Percentiles rank a stretch among this genome's conserved stretches.
Evolutionary conservation across 2,329 filamentous ascomycete species (phyloP).

Genomic region (Diaporthe citri): DNA sequence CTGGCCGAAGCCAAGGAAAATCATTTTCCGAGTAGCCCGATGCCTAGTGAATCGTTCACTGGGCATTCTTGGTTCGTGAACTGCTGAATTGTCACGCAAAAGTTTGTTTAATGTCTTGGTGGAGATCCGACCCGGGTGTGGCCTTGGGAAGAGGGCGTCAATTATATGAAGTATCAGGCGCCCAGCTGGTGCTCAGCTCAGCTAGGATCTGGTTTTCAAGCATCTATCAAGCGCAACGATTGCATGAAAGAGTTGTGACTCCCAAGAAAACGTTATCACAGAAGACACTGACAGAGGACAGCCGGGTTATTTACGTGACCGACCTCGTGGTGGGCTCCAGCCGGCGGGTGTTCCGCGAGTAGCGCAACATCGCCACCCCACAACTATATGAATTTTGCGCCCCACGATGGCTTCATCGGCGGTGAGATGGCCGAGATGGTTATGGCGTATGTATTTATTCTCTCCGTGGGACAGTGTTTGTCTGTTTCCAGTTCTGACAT

Average conservation of each 20-base stretch:
- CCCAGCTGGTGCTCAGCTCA: not conserved
- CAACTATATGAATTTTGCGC: not conserved
- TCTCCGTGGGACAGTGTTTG: not conserved
- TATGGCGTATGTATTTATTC: slow-evolving; percentile 14
- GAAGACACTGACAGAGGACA: not conserved
- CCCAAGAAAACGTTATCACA: not conserved
- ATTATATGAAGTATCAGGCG: too few species aligned
- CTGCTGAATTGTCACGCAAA: not conserved
- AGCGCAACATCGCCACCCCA: not conserved
- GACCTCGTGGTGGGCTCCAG: not conserved
- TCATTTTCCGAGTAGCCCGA: not conserved
- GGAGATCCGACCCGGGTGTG: not conserved
- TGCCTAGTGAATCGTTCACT: slow-evolving; percentile 7
- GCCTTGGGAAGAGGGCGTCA: not conserved
- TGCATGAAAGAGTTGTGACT: not conserved
- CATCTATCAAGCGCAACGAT: not conserved
- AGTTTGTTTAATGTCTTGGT: not conserved
- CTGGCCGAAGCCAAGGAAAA: slow-evolving; percentile 4
- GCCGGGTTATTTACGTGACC: not conserved
- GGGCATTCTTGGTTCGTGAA: not conserved
- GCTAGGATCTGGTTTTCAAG: not conserved
- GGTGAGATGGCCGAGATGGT: slow-evolving; percentile 34
- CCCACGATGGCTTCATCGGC: not conserved
- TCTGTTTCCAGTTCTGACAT: not conserved
- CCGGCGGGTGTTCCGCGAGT: not conserved